Evolutionary conservation across 2,329 filamentous ascomycete genomes (phyloP), one percentile per base, ranked within the genome.

Genomic region (Sporothrix dimorphospora): DNA sequence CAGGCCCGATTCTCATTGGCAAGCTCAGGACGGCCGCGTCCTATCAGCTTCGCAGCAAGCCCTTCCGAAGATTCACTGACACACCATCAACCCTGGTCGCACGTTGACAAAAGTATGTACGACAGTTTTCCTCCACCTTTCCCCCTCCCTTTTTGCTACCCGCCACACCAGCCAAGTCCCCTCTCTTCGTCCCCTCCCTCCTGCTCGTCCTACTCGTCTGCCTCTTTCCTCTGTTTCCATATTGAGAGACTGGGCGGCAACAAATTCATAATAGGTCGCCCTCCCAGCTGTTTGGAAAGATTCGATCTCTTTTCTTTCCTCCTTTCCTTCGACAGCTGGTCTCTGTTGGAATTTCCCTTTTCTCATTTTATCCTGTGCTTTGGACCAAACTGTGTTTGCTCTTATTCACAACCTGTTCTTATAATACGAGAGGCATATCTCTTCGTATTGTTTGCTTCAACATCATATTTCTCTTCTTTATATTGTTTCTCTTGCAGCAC

Each of bases 191-290:
- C n/a, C 30, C 30, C 24, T 57, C 49, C 21, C 8, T 57, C 12
- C 30, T 57, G 7, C 67, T 69, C 51, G 7, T 14, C 70, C 74
- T n/a, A n/a, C n/a, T n/a, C n/a, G n/a, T n/a, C n/a, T n/a, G n/a
- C n/a, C n/a, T n/a, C n/a, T n/a, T n/a, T n/a, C n/a, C n/a, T n/a
- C n/a, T n/a, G n/a, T n/a, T n/a, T 69, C 74, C 75, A 40, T 57
- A 30, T 71, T 19, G 24, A 67, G 27, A 38, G n/a, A 49, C 61
- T n/a, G 73, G 70, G 59, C 70, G 79, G 80, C 80, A 81, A 82
- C 78, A 81, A 80, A 83, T 83, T 87, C 85, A 88, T 87, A 88
- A 88, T 83, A 83, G 80, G 78, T 55, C 79, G 76, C 78, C 79
- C 80, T 83, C 84, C 83, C 81, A 80, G 74, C 76, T 76, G 76